These are phyloP conservation scores for Cryphonectria carpinicola DNA, from an alignment of 2,329 filamentous ascomycete genomes.

Conservation along the genomic window DNA sequence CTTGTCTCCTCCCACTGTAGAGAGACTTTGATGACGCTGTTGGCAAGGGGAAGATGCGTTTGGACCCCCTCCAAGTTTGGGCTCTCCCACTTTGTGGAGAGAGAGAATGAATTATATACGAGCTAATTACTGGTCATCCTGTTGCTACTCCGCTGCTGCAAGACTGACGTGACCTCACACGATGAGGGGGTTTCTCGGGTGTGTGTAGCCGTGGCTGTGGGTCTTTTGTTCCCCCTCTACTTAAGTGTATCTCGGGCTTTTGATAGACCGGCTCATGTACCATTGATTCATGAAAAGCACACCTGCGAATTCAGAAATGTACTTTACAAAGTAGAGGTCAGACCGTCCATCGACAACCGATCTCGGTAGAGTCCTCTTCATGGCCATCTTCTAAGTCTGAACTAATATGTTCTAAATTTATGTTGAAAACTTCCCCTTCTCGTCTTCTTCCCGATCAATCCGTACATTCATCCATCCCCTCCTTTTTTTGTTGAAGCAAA, in stretches of 20 bases:
- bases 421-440: not conserved
- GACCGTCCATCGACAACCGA: not conserved
- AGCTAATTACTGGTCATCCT: not conserved
- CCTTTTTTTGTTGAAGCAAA: no score
- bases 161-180: not conserved
- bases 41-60: conserved; percentile 6
- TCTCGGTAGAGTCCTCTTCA: conserved; percentile 11
- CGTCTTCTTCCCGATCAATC: not conserved
- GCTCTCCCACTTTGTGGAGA: conserved; percentile 14
- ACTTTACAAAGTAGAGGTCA: not conserved
- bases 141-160: not conserved
- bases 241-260: not conserved
- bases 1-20: not conserved
- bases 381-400: not conserved
- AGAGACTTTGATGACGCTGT: conserved; percentile 1
- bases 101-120: not conserved
- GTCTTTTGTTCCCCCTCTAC: not conserved
- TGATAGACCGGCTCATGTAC: not conserved
- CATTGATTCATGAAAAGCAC: not conserved
- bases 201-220: not conserved
- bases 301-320: not conserved
- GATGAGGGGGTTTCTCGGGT: not conserved
- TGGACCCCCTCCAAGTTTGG: not conserved
- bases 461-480: not conserved
- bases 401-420: not conserved